These are phyloP conservation scores for Cladophialophora yegresii DNA, from an alignment of 2,329 filamentous ascomycete genomes.

Conservation along the genomic window DNA sequence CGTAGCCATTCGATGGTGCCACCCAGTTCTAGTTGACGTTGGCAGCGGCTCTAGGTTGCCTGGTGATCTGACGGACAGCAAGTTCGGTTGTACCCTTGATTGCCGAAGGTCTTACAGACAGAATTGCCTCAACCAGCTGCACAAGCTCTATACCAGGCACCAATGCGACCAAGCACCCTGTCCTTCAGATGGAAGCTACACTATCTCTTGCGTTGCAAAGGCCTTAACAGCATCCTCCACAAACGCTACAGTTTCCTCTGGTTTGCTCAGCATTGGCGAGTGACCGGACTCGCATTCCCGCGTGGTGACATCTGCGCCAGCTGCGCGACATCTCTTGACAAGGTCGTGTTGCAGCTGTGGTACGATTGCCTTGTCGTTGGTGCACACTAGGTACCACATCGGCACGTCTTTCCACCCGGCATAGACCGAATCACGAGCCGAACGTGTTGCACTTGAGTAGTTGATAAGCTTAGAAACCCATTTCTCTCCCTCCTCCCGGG, in stretches of 20 bases:
- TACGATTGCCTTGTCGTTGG: slow-evolving; percentile 47
- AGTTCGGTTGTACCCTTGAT: not conserved
- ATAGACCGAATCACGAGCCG: slow-evolving; percentile 49
- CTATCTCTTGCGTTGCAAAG: not conserved
- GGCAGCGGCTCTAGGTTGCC: not conserved
- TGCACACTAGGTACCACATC: slow-evolving; percentile 50
- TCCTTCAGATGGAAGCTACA: not conserved
- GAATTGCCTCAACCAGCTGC: not conserved
- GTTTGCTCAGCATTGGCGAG: slow-evolving; percentile 53
- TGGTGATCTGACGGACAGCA: not conserved
- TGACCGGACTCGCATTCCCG: slow-evolving; percentile 51
- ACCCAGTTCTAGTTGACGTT: not conserved
- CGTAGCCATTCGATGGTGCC: not conserved
- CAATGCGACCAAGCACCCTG: not conserved
- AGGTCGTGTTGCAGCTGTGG: slow-evolving; percentile 42
- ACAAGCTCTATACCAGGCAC: not conserved
- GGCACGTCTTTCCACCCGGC: slow-evolving; percentile 54
- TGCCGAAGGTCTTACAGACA: not conserved
- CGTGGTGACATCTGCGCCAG: slow-evolving; percentile 44
- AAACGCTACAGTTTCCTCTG: slow-evolving; percentile 45
- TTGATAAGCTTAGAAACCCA: slow-evolving; percentile 48
- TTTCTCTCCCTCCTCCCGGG: slow-evolving; percentile 46
- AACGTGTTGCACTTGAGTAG: slow-evolving; percentile 49
- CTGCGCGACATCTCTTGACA: slow-evolving; percentile 13
- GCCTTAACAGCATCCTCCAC: slow-evolving; percentile 42